A percentile compares a stretch with the other conserved stretches of the same genome.
Evolutionary conservation across 2,329 filamentous ascomycete genomes (phyloP).

Genomic region (Scedosporium dehoogii): DNA sequence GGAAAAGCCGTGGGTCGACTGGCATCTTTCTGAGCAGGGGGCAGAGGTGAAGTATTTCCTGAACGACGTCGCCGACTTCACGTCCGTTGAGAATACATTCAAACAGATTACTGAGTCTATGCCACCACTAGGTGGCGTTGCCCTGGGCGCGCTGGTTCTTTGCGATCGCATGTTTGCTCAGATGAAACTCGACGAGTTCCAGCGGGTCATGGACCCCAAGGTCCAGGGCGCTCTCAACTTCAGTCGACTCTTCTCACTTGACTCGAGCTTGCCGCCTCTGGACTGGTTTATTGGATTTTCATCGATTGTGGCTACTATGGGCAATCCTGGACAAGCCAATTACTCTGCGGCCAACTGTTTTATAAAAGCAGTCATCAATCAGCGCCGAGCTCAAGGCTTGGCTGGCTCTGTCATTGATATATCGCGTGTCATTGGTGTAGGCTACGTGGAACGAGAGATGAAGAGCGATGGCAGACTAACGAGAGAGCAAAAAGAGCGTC

Average conservation of each 20-base stretch:
- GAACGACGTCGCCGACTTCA: neutral
- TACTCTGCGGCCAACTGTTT: constrained; percentile 30
- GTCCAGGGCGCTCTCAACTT: constrained; percentile 11
- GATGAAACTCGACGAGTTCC: neutral
- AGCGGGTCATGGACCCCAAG: neutral
- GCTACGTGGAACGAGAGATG: constrained; percentile 23
- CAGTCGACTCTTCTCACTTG: constrained; percentile 19
- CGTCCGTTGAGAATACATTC: neutral
- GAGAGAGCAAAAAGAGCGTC: constrained; percentile 7
- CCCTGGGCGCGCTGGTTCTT: neutral
- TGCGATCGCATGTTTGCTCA: constrained; percentile 8
- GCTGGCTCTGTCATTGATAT: constrained; percentile 30
- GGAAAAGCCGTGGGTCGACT: neutral
- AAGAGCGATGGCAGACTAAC: neutral
- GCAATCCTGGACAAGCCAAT: constrained; percentile 22
- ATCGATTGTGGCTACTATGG: constrained; percentile 18
- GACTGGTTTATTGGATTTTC: constrained; percentile 14
- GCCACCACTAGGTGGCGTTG: neutral
- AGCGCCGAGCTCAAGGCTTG: constrained; percentile 23
- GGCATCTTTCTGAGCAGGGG: neutral
- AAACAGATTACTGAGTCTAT: neutral
- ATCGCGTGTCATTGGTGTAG: constrained; percentile 25
- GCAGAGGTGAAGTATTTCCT: neutral
- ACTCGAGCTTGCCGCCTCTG: neutral
- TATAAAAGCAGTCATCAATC: constrained; percentile 27